Base-by-base conservation (phyloP, 1,284 basidiomycete species). In the Fomitopsis schrenkii region DNA sequence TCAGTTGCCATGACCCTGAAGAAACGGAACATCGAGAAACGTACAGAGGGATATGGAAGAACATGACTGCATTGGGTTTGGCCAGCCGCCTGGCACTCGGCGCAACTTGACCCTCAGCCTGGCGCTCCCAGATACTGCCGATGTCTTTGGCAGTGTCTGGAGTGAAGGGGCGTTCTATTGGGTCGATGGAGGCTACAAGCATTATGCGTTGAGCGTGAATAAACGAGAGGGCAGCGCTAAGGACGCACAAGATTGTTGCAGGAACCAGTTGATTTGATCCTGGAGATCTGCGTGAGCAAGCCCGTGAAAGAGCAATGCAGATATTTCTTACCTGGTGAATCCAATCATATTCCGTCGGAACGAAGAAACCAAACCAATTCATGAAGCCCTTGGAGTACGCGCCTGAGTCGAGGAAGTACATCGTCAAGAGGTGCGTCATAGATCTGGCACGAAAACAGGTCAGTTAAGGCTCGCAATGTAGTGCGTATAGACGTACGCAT, bases 391-490 rank as follows among this genome's bases (percentile, higher is more conserved):
- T 83, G 26, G 85, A 80, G 71, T 94, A 94, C 0, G 86, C 79
- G 19, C 94, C 93, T 1, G 95, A 95, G 74, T 98, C 96, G 63
- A 98, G 77, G 80, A 98, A 94, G 76, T 98, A 98, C 3, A 98
- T 74, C 0, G 93, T 95, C 62, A 97, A 80, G 9, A 97, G 78
- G 65, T 95, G 93, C 1, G 87, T 94, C 71, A 84, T 88, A n/a
- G 93, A 94, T 35, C 91, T 93, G 64, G 3, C 8, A 22, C 2
- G 57, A 38, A 36, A 12, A 2, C 2, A n/a, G 8, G 10, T 53
- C 19, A 59, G 30, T 19, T 15, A n/a, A 59, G 22, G 5, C 15
- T 52, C 22, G 14, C 7, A 14, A 30, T 36, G 28, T 26, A n/a
- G 33, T 55, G 15, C 55, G 53, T 30, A 15, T 3, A 8, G n/a